These are phyloP conservation scores for Hymenotorrendiella dingleyae DNA, from an alignment of 2,329 filamentous ascomycete genomes.

Conservation along the genomic window DNA sequence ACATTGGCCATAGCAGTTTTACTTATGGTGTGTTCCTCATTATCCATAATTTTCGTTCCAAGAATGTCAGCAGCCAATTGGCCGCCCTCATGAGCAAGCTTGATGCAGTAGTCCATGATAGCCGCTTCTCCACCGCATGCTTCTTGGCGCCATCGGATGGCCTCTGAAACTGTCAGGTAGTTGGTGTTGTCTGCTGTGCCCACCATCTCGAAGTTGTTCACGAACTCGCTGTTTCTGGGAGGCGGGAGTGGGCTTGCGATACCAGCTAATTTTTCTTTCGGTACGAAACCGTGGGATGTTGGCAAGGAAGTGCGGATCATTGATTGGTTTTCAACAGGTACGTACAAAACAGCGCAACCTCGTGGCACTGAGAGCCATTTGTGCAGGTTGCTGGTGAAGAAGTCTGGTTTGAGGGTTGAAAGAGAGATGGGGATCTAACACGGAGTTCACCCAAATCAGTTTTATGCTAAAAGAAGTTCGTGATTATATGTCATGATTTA, in stretches of 20 bases:
- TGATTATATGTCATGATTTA: too few relatives aligned
- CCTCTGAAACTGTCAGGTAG: constrained; percentile 66
- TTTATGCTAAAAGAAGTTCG: too few relatives aligned
- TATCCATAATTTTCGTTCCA: constrained; percentile 68
- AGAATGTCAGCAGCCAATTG: constrained; percentile 54
- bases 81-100: constrained; percentile 59
- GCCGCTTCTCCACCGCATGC: constrained; percentile 67
- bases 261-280: constrained; percentile 29
- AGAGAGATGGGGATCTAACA: constrained; percentile 70
- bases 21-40: constrained; percentile 52
- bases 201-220: constrained; percentile 67
- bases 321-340: constrained; percentile 68
- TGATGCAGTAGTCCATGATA: constrained; percentile 58
- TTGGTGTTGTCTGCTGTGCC: constrained; percentile 70
- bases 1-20: constrained; percentile 70
- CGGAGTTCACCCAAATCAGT: too few relatives aligned
- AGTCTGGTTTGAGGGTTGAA: constrained; percentile 64
- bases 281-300: constrained; percentile 72
- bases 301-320: constrained; percentile 70
- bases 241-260: constrained; percentile 35
- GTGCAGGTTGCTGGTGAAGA: constrained; percentile 81
- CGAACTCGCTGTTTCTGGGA: constrained; percentile 47
- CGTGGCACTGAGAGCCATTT: constrained; percentile 86
- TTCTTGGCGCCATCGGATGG: constrained; percentile 63
- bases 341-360: constrained; percentile 75